Base-by-base conservation (phyloP, 2,329 filamentous ascomycete species). In the Pseudogymnoascus sp. region DNA sequence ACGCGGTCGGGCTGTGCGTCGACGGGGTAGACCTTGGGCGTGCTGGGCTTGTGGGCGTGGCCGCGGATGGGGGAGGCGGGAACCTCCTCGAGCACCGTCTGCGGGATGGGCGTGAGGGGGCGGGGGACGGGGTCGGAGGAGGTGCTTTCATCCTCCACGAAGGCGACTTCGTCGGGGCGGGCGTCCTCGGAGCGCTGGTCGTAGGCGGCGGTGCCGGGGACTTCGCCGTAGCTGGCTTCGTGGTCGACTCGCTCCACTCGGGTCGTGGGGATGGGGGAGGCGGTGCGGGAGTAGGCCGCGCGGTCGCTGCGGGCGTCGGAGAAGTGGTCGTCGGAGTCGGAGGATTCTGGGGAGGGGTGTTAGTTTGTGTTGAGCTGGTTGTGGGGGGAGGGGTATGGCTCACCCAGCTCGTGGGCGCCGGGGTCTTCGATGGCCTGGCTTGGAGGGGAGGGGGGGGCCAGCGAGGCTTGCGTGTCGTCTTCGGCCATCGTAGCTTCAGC, bases 271-370 rank as follows among this genome's bases (percentile, higher is more conserved):
- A 86, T 78, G 19, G 83, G 82, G 13, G 82, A 82, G 66, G 72
- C 74, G 42, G 74, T 70, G 5, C 74, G 75, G 8, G 76, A 78
- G 71, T 74, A 82, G 4, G 69, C 74, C 28, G 60, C 64, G 71
- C 78, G 63, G 23, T 74, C 80, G 35, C 84, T 86, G 63, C 83
- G 83, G 35, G 86, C 86, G 72, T 89, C 86, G 61, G 83, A 87
- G 74, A 87, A 89, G 75, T 88, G 86, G 68, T 89, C 86, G 53
- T 88, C 86, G 28, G 84, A 87, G 66, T 88, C 86, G 60, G 85
- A 87, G 31, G 78, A 78, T 65, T 82, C 82, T 76, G 73, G 40
- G 61, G 17, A 10, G 38, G 38, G 31, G n/a, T 47, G 4, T 36
- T 15, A 35, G 35, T 13, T 26, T 62, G 36, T 31, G 5, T 42